Conservation (phyloP, 805 yeast genomes). For the Blastobotrys parvus region DNA sequence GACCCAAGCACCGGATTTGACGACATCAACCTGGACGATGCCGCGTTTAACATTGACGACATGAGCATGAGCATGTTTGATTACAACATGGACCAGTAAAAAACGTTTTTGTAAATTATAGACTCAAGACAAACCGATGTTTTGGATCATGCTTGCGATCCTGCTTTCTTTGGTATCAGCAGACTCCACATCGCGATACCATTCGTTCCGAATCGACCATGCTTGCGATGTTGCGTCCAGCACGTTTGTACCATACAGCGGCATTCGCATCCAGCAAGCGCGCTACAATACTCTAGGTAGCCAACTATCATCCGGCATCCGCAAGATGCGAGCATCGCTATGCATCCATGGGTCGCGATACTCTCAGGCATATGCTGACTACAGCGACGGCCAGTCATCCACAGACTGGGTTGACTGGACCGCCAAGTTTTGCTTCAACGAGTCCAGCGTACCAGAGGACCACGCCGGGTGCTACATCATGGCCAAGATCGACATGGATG, state of each 20-base stretch:
- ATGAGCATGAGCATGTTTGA: too few relatives aligned
- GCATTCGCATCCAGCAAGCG: constrained; percentile 12
- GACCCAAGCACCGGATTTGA: too few relatives aligned
- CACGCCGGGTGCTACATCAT: constrained; percentile 40
- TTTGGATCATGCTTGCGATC: neutral
- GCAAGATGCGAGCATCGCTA: constrained; percentile 5
- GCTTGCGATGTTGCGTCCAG: constrained; percentile 15
- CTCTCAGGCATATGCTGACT: constrained; percentile 1
- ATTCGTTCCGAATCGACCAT: constrained; percentile 7
- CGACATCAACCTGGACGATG: neutral
- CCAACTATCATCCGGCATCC: too few relatives aligned
- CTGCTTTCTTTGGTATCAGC: neutral
- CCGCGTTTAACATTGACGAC: too few relatives aligned
- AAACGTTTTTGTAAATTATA: too few relatives aligned
- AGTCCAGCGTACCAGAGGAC: neutral
- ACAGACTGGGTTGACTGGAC: constrained; percentile 7
- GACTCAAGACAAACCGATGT: too few relatives aligned
- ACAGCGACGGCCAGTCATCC: neutral
- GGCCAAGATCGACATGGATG: constrained; percentile 36
- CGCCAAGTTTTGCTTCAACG: constrained; percentile 9
- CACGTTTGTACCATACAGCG: constrained; percentile 17
- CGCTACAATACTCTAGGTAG: neutral
- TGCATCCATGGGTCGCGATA: constrained; percentile 13
- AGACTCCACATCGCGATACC: constrained; percentile 11
- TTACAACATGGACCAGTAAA: too few relatives aligned